Conservation (phyloP, 2,329 filamentous ascomycete genomes). For the Cladophialophora psammophila region DNA sequence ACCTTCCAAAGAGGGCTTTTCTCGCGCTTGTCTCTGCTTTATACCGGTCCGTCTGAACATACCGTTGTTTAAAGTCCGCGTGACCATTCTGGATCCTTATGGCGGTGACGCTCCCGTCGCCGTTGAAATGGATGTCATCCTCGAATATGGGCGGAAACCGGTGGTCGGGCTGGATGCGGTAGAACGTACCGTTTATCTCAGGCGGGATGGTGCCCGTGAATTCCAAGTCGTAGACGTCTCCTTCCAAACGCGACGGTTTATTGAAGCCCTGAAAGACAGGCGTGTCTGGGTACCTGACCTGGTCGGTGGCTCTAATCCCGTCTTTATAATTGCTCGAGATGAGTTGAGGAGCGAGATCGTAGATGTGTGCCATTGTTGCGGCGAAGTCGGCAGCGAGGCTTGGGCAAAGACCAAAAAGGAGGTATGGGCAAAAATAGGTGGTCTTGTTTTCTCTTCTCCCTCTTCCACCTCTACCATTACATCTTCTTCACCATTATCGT, state of each 20-base stretch:
- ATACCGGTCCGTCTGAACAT: slow-evolving; percentile 54
- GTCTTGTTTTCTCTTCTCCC: too few species aligned
- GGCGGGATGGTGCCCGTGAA: slow-evolving; percentile 51
- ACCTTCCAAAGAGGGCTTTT: slow-evolving; percentile 60
- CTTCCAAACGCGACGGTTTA: slow-evolving; percentile 50
- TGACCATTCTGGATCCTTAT: slow-evolving; percentile 53
- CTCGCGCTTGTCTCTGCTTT: slow-evolving; percentile 49
- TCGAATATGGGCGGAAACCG: slow-evolving; percentile 63
- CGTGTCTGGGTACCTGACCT: slow-evolving; percentile 32
- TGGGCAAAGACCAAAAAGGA: background rate
- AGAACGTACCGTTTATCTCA: slow-evolving; percentile 56
- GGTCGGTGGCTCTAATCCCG: slow-evolving; percentile 27
- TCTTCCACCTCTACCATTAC: too few species aligned
- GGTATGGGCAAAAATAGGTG: background rate
- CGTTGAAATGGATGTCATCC: slow-evolving; percentile 61
- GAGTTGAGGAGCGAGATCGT: slow-evolving; percentile 33
- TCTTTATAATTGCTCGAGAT: slow-evolving; percentile 20
- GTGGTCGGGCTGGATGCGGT: slow-evolving; percentile 55
- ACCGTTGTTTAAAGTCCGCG: slow-evolving; percentile 53
- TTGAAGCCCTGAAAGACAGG: slow-evolving; percentile 47
- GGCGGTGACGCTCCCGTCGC: slow-evolving; percentile 54
- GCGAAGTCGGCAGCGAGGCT: background rate
- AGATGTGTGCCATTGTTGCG: slow-evolving; percentile 36
- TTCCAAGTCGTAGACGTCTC: slow-evolving; percentile 43
- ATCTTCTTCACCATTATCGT: too few species aligned